Conservation (phyloP, 495 filamentous ascomycete species). For the Niebla homalea region DNA sequence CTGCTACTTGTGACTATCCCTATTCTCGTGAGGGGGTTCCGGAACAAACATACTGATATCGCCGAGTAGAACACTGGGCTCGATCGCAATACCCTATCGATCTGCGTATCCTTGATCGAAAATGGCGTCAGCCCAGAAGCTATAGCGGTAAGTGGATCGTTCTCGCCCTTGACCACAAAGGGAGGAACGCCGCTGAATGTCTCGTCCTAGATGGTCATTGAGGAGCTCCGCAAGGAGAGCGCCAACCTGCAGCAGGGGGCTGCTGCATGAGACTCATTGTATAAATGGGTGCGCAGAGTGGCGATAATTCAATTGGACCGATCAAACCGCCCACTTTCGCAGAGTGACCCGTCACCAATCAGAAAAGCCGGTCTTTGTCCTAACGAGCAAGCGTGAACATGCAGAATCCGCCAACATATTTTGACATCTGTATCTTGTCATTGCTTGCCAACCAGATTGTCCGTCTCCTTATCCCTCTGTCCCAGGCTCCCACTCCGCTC, state of each 20-base stretch:
- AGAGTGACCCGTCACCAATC: too few relatives aligned
- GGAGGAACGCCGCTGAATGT: neutral
- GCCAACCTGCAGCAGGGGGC: constrained; percentile 8
- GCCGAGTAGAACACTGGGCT: constrained; percentile 70
- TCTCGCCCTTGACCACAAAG: too few relatives aligned
- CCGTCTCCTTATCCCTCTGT: constrained; percentile 31
- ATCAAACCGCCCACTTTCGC: neutral
- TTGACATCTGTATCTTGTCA: neutral
- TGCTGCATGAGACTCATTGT: neutral
- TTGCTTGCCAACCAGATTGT: constrained; percentile 27
- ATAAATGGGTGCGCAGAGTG: too few relatives aligned
- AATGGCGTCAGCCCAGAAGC: constrained; percentile 96
- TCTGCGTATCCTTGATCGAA: constrained; percentile 92
- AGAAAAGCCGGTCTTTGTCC: too few relatives aligned
- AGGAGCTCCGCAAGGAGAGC: constrained; percentile 55
- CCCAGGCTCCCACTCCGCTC: constrained; percentile 24
- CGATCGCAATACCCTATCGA: constrained; percentile 75
- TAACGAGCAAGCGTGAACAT: too few relatives aligned
- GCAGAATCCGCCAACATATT: too few relatives aligned
- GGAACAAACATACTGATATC: constrained; percentile 2
- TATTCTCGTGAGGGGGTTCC: constrained; percentile 1
- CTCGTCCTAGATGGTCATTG: constrained; percentile 48
- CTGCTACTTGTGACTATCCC: constrained; percentile 54
- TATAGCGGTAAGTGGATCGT: constrained; percentile 55
- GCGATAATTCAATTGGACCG: neutral